phyloP scores from a whole-genome alignment of 139 green algal species.

The Raphidocelis subcapitata region DNA sequence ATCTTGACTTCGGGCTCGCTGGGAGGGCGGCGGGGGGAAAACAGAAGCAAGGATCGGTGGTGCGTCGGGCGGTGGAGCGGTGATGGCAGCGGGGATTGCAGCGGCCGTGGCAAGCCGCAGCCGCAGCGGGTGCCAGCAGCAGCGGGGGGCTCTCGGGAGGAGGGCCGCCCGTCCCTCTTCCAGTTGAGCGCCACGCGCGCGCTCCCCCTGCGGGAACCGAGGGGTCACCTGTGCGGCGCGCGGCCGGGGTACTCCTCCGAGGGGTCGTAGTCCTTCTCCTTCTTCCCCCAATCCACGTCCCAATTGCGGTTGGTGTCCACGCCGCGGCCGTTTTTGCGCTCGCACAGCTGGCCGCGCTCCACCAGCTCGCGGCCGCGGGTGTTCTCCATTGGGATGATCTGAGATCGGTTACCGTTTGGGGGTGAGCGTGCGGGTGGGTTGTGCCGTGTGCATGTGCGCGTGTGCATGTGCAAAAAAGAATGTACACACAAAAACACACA shows the following conservation, averaged over 20 bases:
- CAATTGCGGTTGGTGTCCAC: slow-evolving; percentile 98
- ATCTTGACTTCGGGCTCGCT: slow-evolving; percentile 91
- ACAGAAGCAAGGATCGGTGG: no score
- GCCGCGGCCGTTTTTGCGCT: slow-evolving; percentile 96
- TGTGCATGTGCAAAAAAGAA: no score
- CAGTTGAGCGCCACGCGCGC: no score
- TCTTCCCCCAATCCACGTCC: slow-evolving; percentile 92
- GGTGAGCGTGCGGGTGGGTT: not conserved
- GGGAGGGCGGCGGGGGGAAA: slow-evolving; percentile 22
- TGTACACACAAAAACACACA: no score
- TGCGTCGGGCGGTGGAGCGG: no score
- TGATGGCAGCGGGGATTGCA: no score
- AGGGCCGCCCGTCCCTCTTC: no score
- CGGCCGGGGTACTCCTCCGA: slow-evolving; percentile 89
- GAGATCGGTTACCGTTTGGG: not conserved
- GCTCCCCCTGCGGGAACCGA: no score
- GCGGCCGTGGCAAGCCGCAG: no score
- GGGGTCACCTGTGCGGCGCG: slow-evolving; percentile 70
- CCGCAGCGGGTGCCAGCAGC: no score
- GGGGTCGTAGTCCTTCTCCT: slow-evolving; percentile 92
- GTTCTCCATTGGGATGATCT: slow-evolving; percentile 97
- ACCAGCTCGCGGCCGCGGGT: slow-evolving; percentile 73
- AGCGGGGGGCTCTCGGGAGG: no score
- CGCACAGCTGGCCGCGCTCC: slow-evolving; percentile 84
- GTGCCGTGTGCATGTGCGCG: no score